Evolutionary conservation across 2,329 filamentous ascomycete species (phyloP), one percentile per base, ranked within the genome.

Genomic region (Ophiostoma populinum): DNA sequence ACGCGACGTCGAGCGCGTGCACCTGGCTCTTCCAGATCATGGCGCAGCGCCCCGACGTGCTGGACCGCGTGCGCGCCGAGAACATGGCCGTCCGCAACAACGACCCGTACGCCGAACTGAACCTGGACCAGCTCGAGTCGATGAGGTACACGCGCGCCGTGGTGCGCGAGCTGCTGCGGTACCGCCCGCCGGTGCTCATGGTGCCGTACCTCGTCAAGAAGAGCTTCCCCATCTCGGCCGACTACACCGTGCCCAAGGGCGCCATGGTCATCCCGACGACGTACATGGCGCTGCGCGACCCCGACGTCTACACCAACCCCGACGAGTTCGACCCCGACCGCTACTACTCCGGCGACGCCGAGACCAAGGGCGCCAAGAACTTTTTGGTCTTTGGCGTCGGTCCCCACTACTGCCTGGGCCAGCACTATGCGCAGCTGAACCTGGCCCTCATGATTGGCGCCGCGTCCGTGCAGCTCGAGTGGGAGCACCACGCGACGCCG

Each of bases 1-100:
- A 98, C 55, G 90, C 90, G 45, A 94, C 90, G 42, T 90, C 80
- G 59, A 92, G 82, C 50, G 87, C 90, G 42, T 75, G 71, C 49
- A 94, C 86, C 35, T 95, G 90, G 85, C 61, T 95, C 44, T 93
- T 94, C 67, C 90, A 98, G 62, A 70, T 83, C 49, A 76, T 83
- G 62, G 86, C 90, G 31, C 83, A 95, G 59, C 78, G 85, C 44
- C 87, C 87, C n/a, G 87, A 95, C 40, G 67, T 92, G 36, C 67
- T 95, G 36, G 80, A 87, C 51, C 82, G 82, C 48, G 71, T 98
- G 37, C 81, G 87, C 30, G 85, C 92, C 51, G 90, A 98, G 63
- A 92, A 93, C 58, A 59, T 87, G 43, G 63, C 66, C 44, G 64
- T 77, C 34, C 76, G 86, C 46, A 75, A 76, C 47, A 83, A 83